phyloP scores from a whole-genome alignment of 2,329 filamentous ascomycete genomes.

The Cryphonectria japonica region DNA sequence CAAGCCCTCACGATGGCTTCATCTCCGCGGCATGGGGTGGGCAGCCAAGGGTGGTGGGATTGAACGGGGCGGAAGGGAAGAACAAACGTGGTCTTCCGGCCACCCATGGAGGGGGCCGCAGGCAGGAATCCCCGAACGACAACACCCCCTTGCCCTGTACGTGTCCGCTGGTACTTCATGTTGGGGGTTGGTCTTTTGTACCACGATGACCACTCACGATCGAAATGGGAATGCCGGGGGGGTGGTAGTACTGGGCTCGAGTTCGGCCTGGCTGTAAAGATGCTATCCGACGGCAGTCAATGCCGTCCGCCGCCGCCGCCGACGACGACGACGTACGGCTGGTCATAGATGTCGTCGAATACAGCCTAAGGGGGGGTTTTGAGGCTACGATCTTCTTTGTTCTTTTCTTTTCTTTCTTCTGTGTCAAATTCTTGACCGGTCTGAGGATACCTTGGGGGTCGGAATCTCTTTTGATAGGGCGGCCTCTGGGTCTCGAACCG shows the following conservation, averaged over 20 bases:
- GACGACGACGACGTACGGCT: conserved; percentile 1
- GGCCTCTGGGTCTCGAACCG: background rate
- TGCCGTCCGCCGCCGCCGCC: conserved; percentile 12
- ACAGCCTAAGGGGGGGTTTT: too few relatives aligned
- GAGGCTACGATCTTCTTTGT: too few relatives aligned
- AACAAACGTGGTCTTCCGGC: background rate
- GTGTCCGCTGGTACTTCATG: background rate
- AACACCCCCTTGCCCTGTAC: background rate
- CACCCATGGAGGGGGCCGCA: background rate
- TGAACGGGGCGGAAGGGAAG: background rate
- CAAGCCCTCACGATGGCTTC: conserved; percentile 25
- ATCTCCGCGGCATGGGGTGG: background rate
- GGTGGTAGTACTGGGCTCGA: background rate
- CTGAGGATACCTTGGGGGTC: background rate
- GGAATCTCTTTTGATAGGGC: background rate
- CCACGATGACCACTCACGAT: conserved; percentile 3
- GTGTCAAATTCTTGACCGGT: background rate
- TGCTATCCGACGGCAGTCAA: conserved; percentile 7
- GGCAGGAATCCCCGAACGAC: background rate
- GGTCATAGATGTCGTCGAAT: background rate
- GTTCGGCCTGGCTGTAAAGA: conserved; percentile 2
- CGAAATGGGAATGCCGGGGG: conserved; percentile 9
- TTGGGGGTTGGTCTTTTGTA: background rate
- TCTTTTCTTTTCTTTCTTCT: too few relatives aligned
- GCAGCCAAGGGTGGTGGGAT: background rate